Percentiles rank a stretch among this genome's conserved stretches.
These are phyloP conservation scores for Trichocladium antarcticum DNA, from an alignment of 495 filamentous ascomycete genomes.

Conservation along the genomic window DNA sequence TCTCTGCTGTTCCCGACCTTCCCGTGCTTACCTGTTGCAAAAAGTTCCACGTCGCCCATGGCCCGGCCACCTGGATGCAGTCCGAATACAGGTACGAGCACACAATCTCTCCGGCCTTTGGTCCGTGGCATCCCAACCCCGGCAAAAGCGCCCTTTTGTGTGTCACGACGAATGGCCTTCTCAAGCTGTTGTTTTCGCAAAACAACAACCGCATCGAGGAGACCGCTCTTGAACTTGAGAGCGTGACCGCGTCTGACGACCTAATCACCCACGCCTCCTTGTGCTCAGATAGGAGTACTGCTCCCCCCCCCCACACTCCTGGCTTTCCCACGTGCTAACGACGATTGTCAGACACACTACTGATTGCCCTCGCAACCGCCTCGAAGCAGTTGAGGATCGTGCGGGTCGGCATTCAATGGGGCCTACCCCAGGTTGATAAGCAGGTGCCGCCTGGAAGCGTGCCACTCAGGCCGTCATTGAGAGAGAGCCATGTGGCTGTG, in stretches of 20 bases:
- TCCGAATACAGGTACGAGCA: conserved; percentile 38
- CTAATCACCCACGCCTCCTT: conserved; percentile 71
- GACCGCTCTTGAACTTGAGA: conserved; percentile 56
- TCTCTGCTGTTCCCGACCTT: neutral
- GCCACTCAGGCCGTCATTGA: conserved; percentile 32
- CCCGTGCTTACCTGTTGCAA: neutral
- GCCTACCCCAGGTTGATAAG: conserved; percentile 29
- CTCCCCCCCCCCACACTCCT: neutral
- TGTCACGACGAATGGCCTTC: conserved; percentile 56
- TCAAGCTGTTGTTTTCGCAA: conserved; percentile 57
- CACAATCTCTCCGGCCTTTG: conserved; percentile 43
- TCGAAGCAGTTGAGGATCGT: conserved; percentile 57
- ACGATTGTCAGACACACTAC: conserved; percentile 38
- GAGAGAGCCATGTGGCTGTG: conserved; percentile 40
- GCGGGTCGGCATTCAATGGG: conserved; percentile 48
- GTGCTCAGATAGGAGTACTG: conserved; percentile 55
- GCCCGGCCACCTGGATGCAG: conserved; percentile 35
- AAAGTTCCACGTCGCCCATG: conserved; percentile 26
- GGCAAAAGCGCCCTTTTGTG: conserved; percentile 57
- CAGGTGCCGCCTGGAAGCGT: conserved; percentile 25
- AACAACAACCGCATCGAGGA: conserved; percentile 59
- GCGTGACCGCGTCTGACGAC: conserved; percentile 53
- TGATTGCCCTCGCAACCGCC: conserved; percentile 54
- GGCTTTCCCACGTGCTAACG: neutral
- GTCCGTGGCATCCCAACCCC: conserved; percentile 55